Base-by-base conservation (phyloP, 2,329 filamentous ascomycete genomes). In the Aspergillus intermedius region DNA sequence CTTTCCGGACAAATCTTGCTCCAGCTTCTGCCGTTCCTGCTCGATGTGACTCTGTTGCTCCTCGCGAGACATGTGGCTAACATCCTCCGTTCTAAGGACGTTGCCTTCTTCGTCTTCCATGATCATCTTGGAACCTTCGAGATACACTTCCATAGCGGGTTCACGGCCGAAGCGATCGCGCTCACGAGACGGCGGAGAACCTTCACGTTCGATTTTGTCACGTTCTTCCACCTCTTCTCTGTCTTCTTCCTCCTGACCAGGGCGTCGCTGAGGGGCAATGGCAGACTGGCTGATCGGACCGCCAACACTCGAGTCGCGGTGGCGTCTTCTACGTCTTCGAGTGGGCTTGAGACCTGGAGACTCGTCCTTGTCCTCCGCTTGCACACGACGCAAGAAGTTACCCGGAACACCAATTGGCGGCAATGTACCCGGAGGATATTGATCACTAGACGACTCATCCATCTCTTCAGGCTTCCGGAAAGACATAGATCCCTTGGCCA, bases 211-310 rank as follows among this genome's bases (percentile, higher is more conserved):
- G 39, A 60, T 57, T 37, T 45, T 51, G 25, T 67, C 61, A 5
- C 61, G 55, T 46, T 67, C 54, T 44, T 60, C 62, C 3, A 47
- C 46, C 39, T 61, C 55, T 21, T 60, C 54, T 48, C 54, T 59
- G 15, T 54, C 37, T 40, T 40, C 52, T 15, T 56, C 57, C 6
- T 60, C 60, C 5, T 21, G 21, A 13, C 39, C 34, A 9, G 19
- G 5, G 49, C 60, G 64, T 52, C 60, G 69, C 43, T 73, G 70
- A 32, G 93, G 93, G 55, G 81, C 84, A 58, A 97, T 96, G 21
- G 93, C 93, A 32, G 91, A 95, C 62, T 94, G 84, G 52, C 81
- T 87, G 57, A 97, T 86, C 3, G 90, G 93, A 0, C 93, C 93
- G 52, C 93, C 93, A 3, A 87, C 85, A 2, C 84, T 87, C 57